Base-by-base conservation (phyloP, 345 rosid genomes). In the Ceriops decandra region DNA sequence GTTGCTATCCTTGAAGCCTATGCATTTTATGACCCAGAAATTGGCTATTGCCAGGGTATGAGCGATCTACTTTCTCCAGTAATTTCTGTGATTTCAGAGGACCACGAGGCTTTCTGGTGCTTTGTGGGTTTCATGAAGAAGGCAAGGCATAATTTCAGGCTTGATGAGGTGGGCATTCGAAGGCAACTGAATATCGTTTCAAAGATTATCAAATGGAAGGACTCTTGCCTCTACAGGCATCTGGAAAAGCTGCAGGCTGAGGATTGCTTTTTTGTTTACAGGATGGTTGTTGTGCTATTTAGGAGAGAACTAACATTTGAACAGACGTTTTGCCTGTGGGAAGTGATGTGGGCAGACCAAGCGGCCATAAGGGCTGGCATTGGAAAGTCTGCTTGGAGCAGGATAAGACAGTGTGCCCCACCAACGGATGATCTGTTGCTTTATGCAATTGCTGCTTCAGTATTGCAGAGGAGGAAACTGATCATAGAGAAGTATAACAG, bases 31-130 rank as follows among this genome's bases (percentile, higher is more conserved):
- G 98, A 95, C 81, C 85, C 93, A 35, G 97, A 95, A 73, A 92
- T 88, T 60, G 99, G 99, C 33, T 95, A 95, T 68, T 95, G 99
- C 81, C 99, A 95, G 80, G 99, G 99, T 60, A 95, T 95, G 99
- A 92, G 98, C 38, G 98, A 92, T 75, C 83, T 95, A 47, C 98
- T 95, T 57, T 87, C 98, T 68, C 99, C 99, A 22, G 86, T 95
- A 77, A 81, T 92, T 63, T 57, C 93, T 2, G 90, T 86, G 56
- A 82, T 95, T 52, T 51, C 87, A 0, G 96, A 90, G 64, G 99
- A 95, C 79, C 85, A 95, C 27, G 96, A 87, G 66, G 99, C 98
- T 36, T 95, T 87, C 73, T 95, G 99, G 97, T 90, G 99, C 76
- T 95, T 92, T 57, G 99, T 82, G 33, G 95, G 96, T 52, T 92